phyloP scores from a whole-genome alignment of 176 grass and related monocot species.

The Guadua angustifolia region DNA sequence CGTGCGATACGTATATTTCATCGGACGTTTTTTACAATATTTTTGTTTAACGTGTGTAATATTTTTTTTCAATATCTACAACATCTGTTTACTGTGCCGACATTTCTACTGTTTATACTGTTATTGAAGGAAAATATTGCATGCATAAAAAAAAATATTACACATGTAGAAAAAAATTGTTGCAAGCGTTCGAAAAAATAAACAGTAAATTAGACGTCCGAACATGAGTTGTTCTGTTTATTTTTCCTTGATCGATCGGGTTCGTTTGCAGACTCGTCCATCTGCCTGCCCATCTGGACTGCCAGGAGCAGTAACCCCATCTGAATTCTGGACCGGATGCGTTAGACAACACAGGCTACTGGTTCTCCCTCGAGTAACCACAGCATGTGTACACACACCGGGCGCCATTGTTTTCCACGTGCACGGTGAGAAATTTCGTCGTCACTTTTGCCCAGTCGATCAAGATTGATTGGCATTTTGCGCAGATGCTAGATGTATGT shows the following conservation, averaged over 20 bases:
- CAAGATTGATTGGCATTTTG: neutral
- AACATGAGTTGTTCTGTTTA: too few species aligned
- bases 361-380: neutral
- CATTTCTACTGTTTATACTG: too few species aligned
- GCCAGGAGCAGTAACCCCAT: neutral
- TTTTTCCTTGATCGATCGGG: neutral
- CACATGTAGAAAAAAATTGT: too few species aligned
- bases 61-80: too few species aligned
- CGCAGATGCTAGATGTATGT: neutral
- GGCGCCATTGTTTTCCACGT: neutral
- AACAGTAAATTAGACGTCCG: too few species aligned
- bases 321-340: neutral
- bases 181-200: too few species aligned
- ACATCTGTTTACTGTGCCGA: too few species aligned
- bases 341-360: slow-evolving; percentile 6
- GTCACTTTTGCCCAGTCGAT: neutral
- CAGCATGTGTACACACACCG: neutral
- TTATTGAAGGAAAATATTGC: too few species aligned
- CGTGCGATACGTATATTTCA: too few species aligned
- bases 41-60: too few species aligned
- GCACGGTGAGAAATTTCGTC: neutral
- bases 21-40: too few species aligned
- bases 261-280: neutral
- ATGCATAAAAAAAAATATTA: too few species aligned
- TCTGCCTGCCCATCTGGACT: neutral